Percentiles rank a stretch among this genome's conserved stretches.
Evolutionary conservation across 2,329 filamentous ascomycete species (phyloP).

Genomic region (Fusarium tuaranense): DNA sequence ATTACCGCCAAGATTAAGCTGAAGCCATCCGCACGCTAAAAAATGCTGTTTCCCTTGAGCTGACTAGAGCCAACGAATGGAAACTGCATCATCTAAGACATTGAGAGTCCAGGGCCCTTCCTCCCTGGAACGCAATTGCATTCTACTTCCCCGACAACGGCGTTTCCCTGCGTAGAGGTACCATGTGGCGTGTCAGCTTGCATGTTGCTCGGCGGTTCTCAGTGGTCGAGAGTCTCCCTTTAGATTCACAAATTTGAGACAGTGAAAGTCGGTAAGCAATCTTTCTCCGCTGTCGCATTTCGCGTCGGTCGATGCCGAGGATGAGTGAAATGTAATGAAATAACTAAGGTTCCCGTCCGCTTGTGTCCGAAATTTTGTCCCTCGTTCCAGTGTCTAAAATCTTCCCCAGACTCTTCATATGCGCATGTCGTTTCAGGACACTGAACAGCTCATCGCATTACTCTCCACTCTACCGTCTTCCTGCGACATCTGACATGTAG

Average conservation of each 20-base stretch:
- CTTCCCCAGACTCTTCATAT: neutral
- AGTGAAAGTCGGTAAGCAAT: neutral
- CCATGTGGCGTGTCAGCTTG: neutral
- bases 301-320: neutral
- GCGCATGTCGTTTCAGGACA: too few species aligned
- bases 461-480: too few species aligned
- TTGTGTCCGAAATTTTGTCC: neutral
- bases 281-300: neutral
- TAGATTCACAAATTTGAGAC: neutral
- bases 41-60: neutral
- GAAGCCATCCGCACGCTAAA: neutral
- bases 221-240: neutral
- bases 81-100: neutral
- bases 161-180: neutral
- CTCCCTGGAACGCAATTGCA: neutral
- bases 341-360: neutral
- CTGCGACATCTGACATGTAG: too few species aligned
- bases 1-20: neutral
- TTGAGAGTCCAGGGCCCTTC: rapidly evolving
- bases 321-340: neutral
- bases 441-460: too few species aligned
- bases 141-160: neutral
- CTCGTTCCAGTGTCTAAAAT: neutral
- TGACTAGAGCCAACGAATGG: neutral
- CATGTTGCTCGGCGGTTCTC: neutral